phyloP scores from a whole-genome alignment of 73 alveolate species.

The Paramecium sonneborni region DNA sequence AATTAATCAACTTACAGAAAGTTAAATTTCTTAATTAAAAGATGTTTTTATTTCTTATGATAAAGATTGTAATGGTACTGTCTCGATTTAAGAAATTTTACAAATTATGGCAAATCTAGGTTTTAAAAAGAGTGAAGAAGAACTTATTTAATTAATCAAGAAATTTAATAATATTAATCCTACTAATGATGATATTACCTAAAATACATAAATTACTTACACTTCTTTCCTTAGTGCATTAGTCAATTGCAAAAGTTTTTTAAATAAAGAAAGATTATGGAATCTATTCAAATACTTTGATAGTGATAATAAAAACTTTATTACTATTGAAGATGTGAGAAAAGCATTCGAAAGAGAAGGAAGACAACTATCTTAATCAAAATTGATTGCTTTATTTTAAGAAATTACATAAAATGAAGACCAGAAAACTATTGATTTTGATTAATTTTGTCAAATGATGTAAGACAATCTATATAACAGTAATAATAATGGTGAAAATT shows the following conservation, averaged over 20 bases:
- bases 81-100: slow-evolving; percentile 61
- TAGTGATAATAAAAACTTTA: slow-evolving; percentile 53
- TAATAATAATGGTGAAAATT: neutral
- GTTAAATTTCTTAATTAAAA: slow-evolving; percentile 79
- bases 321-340: slow-evolving; percentile 4
- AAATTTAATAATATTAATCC: neutral
- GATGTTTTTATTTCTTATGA: slow-evolving; percentile 82
- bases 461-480: neutral
- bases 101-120: neutral
- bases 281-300: slow-evolving; percentile 64
- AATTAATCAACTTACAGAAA: slow-evolving; percentile 83
- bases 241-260: slow-evolving; percentile 51
- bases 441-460: neutral
- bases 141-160: neutral
- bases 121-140: neutral
- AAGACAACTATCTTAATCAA: neutral
- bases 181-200: neutral
- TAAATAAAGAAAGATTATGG: slow-evolving; percentile 64
- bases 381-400: neutral
- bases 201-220: neutral
- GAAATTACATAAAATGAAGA: neutral
- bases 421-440: neutral
- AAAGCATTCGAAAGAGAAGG: slow-evolving; percentile 65
- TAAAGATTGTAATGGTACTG: slow-evolving; percentile 87
- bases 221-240: slow-evolving; percentile 46